phyloP scores from a whole-genome alignment of 805 yeast species.

The Metschnikowia reukaufii region DNA sequence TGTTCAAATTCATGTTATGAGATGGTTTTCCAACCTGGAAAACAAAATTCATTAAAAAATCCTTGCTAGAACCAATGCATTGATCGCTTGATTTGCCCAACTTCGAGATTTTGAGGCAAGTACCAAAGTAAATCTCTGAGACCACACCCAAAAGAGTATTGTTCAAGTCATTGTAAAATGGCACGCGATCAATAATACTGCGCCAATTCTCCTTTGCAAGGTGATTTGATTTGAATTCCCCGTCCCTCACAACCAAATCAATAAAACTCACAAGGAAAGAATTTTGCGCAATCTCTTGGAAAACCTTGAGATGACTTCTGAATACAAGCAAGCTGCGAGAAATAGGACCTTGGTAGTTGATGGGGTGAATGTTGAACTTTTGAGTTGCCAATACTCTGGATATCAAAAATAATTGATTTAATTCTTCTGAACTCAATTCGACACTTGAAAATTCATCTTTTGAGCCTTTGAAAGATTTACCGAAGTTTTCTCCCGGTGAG shows the following conservation, averaged over 20 bases:
- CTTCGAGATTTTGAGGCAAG: slow-evolving; percentile 30
- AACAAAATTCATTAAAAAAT: slow-evolving; percentile 36
- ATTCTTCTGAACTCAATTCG: slow-evolving; percentile 44
- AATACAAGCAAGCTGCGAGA: slow-evolving; percentile 65
- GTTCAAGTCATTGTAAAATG: slow-evolving; percentile 58
- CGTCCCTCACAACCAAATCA: slow-evolving; percentile 49
- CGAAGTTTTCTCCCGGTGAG: not conserved
- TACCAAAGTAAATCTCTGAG: slow-evolving; percentile 53
- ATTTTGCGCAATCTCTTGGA: slow-evolving; percentile 51
- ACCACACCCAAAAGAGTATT: slow-evolving; percentile 65
- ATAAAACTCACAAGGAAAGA: slow-evolving; percentile 51
- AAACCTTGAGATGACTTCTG: slow-evolving; percentile 59
- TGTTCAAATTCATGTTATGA: slow-evolving; percentile 42
- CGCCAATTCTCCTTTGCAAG: slow-evolving; percentile 56
- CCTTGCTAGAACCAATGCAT: slow-evolving; percentile 26
- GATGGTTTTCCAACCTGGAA: slow-evolving; percentile 40
- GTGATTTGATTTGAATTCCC: slow-evolving; percentile 48
- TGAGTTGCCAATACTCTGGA: slow-evolving; percentile 39
- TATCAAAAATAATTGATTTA: slow-evolving; percentile 30
- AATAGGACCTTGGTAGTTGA: slow-evolving; percentile 62
- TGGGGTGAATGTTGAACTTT: slow-evolving; percentile 39
- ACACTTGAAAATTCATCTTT: slow-evolving; percentile 15
- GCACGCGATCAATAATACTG: slow-evolving; percentile 52
- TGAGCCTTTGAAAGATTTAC: not conserved
- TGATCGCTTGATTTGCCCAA: slow-evolving; percentile 27